These are phyloP conservation scores for Sporobolomyces pararoseus DNA, from an alignment of 768 basidiomycete species.

Conservation along the genomic window DNA sequence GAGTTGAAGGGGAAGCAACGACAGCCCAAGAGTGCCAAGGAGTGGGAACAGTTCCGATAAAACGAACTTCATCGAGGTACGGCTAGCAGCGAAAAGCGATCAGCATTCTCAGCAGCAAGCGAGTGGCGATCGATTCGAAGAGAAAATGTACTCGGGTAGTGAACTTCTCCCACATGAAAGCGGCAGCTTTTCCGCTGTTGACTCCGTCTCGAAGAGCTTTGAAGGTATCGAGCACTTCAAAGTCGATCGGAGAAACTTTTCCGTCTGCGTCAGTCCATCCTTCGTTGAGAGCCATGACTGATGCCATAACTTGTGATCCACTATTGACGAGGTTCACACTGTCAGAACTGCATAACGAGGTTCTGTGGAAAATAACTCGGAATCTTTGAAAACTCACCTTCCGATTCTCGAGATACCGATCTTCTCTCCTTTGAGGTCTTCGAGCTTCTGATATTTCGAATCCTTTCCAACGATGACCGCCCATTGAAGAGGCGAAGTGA, in stretches of 20 bases:
- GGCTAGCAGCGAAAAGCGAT: conserved; percentile 10
- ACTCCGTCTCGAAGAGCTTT: conserved; percentile 72
- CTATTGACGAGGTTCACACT: too few relatives aligned
- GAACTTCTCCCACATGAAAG: conserved; percentile 62
- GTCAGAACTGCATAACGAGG: too few relatives aligned
- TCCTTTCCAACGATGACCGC: conserved; percentile 85
- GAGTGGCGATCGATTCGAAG: conserved; percentile 66
- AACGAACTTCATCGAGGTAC: conserved; percentile 35
- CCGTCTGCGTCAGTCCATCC: conserved; percentile 59
- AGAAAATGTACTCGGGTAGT: conserved; percentile 66
- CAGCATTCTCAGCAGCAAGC: too few relatives aligned
- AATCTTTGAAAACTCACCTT: too few relatives aligned
- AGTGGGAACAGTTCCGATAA: conserved; percentile 56
- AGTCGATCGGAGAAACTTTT: conserved; percentile 44
- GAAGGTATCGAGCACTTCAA: conserved; percentile 73
- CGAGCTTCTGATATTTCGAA: conserved; percentile 64
- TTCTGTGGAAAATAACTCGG: too few relatives aligned
- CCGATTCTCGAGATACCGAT: conserved; percentile 86
- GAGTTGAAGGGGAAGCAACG: conserved; percentile 52
- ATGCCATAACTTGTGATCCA: conserved; percentile 92
- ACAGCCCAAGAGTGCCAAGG: conserved; percentile 98
- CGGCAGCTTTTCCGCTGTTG: conserved; percentile 79
- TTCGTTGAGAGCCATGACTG: conserved; percentile 84
- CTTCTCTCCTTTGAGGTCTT: conserved; percentile 71
- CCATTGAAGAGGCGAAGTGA: conserved; percentile 60